Percentiles rank a stretch among this genome's conserved stretches.
Evolutionary conservation across 306 rosid genomes (phyloP).

Genomic region (Prosopis cineraria): DNA sequence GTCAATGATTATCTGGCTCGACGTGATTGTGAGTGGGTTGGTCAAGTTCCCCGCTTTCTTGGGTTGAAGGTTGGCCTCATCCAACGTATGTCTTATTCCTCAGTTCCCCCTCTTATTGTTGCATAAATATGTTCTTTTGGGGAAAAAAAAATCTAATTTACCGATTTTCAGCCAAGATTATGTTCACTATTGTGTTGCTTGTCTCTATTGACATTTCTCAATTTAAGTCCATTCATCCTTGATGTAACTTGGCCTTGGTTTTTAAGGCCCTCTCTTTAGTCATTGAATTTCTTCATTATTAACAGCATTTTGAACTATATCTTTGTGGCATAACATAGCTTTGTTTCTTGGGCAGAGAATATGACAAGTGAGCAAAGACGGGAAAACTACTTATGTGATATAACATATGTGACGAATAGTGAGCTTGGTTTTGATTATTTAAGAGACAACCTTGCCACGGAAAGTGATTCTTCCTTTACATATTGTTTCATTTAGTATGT

Average conservation of each 20-base stretch:
- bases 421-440: slow-evolving; percentile 98
- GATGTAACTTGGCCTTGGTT: slow-evolving; percentile 1
- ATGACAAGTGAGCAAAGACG: slow-evolving; percentile 94
- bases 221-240: slow-evolving; percentile 3
- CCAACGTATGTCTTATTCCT: slow-evolving; percentile 85
- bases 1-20: slow-evolving; percentile 97
- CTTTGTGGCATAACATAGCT: slow-evolving; percentile 32
- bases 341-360: slow-evolving; percentile 72
- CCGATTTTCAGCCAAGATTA: too few species aligned
- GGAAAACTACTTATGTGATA: slow-evolving; percentile 89
- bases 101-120: background rate
- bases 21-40: slow-evolving; percentile 98
- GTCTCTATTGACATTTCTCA: slow-evolving; percentile 10
- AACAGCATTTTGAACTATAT: slow-evolving; percentile 4
- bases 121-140: background rate
- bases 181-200: background rate
- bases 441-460: slow-evolving; percentile 99
- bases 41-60: slow-evolving; percentile 98
- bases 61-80: slow-evolving; percentile 99
- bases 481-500: slow-evolving; percentile 35
- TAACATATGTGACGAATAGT: slow-evolving; percentile 94
- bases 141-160: slow-evolving; percentile 7
- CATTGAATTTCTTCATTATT: slow-evolving; percentile 18
- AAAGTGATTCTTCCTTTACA: slow-evolving; percentile 82
- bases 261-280: background rate